These are phyloP conservation scores for Ascosphaera apis DNA, from an alignment of 2,329 filamentous ascomycete species.

Conservation along the genomic window DNA sequence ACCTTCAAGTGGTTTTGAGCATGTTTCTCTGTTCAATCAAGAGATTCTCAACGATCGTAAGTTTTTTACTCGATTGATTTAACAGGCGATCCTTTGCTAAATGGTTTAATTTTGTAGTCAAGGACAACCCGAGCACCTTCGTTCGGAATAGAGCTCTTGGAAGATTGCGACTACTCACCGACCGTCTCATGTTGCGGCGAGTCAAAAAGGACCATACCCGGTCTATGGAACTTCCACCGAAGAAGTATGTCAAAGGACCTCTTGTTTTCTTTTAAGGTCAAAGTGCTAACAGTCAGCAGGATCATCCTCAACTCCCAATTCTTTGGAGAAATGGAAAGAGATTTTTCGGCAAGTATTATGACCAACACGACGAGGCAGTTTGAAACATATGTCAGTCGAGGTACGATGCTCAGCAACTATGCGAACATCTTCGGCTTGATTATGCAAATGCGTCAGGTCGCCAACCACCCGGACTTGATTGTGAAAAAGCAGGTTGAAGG, in stretches of 20 bases:
- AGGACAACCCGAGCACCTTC: conserved; percentile 28
- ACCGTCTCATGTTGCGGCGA: conserved; percentile 84
- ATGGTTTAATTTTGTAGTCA: conserved; percentile 17
- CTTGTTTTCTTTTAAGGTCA: not conserved
- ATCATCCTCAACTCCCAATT: conserved; percentile 84
- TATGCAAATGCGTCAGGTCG: conserved; percentile 97
- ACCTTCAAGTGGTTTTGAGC: conserved; percentile 30
- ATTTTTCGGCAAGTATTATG: conserved; percentile 93
- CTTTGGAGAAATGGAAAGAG: conserved; percentile 87
- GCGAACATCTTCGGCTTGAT: conserved; percentile 98
- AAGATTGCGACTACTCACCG: conserved; percentile 72
- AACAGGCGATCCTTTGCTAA: conserved; percentile 15
- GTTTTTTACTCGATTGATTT: conserved; percentile 3
- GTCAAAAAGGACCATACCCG: conserved; percentile 85
- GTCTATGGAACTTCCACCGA: conserved; percentile 88
- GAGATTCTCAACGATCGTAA: conserved; percentile 63
- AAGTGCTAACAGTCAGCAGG: conserved; percentile 6
- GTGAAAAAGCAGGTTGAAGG: conserved; percentile 68
- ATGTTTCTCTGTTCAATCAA: conserved; percentile 76
- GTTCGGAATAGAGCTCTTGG: conserved; percentile 47
- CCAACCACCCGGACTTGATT: conserved; percentile 86
- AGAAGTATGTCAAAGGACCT: conserved; percentile 30
- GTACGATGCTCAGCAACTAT: conserved; percentile 90
- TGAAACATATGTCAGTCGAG: conserved; percentile 83
- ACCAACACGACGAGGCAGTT: conserved; percentile 71